Percentiles rank a stretch among this genome's conserved stretches.
phyloP scores from a whole-genome alignment of 306 rosid genomes.

The Vachellia pachyceras region DNA sequence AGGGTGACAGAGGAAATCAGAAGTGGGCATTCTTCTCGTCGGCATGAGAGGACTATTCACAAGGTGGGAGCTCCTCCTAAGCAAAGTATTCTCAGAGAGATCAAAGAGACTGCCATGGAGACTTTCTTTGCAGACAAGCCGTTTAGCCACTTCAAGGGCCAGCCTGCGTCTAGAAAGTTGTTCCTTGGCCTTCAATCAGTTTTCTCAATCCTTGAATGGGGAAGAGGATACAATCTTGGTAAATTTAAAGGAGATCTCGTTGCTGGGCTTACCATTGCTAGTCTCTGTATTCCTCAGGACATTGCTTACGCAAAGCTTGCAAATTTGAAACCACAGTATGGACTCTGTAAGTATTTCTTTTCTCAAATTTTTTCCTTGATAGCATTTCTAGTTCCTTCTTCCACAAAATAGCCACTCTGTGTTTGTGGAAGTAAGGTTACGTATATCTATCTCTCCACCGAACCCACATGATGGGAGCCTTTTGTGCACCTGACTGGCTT shows the following conservation, averaged over 20 bases:
- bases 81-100: conserved; percentile 42
- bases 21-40: conserved; percentile 34
- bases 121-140: conserved; percentile 65
- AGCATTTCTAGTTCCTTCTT: too few species aligned
- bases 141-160: conserved; percentile 51
- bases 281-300: conserved; percentile 78
- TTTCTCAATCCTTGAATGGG: conserved; percentile 72
- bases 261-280: conserved; percentile 78
- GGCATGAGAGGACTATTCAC: conserved; percentile 38
- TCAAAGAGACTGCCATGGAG: conserved; percentile 40
- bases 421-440: too few species aligned
- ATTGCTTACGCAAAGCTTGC: conserved; percentile 63
- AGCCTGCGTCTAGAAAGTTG: conserved; percentile 40
- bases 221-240: conserved; percentile 43
- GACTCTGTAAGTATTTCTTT: conserved; percentile 48
- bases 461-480: too few species aligned
- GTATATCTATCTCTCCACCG: too few species aligned
- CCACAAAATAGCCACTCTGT: not conserved
- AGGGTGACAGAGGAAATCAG: not conserved
- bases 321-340: conserved; percentile 47
- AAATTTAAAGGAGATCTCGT: conserved; percentile 65
- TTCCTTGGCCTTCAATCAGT: conserved; percentile 49
- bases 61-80: conserved; percentile 49
- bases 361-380: too few species aligned
- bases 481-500: too few species aligned